phyloP scores from a whole-genome alignment of 2,329 filamentous ascomycete species.

The Diatrype stigma region DNA sequence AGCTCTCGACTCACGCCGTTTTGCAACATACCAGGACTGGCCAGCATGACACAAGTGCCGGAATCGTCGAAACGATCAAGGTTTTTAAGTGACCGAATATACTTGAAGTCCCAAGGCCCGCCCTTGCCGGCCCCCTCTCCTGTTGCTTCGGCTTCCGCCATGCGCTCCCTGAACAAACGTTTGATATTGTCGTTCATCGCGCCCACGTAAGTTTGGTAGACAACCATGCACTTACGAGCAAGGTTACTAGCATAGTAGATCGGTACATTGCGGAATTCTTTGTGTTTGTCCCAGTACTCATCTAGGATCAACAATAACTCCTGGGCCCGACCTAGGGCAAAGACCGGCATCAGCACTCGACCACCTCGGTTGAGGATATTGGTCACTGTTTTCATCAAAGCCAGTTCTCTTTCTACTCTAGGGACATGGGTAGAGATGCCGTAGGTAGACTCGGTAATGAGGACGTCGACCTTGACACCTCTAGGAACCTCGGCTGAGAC shows the following conservation, averaged over 20 bases:
- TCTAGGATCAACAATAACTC: constrained; percentile 92
- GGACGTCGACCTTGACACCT: constrained; percentile 86
- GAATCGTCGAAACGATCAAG: constrained; percentile 95
- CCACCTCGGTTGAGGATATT: constrained; percentile 86
- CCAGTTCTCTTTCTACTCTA: constrained; percentile 83
- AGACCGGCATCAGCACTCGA: constrained; percentile 89
- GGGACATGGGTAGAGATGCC: constrained; percentile 93
- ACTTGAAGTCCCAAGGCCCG: constrained; percentile 95
- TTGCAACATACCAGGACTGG: constrained; percentile 96
- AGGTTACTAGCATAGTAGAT: constrained; percentile 98
- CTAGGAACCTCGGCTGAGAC: constrained; percentile 89
- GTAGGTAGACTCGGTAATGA: constrained; percentile 97
- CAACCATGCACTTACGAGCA: constrained; percentile 94
- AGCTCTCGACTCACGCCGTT: constrained; percentile 92
- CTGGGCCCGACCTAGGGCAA: constrained; percentile 88
- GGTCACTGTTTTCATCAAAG: constrained; percentile 93
- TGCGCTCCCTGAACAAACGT: constrained; percentile 84
- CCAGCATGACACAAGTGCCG: constrained; percentile 93
- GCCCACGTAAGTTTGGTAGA: constrained; percentile 96
- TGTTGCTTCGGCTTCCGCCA: constrained; percentile 82
- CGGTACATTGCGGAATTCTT: constrained; percentile 82
- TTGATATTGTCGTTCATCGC: constrained; percentile 99
- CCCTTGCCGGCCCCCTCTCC: constrained; percentile 72
- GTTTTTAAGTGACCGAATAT: constrained; percentile 85
- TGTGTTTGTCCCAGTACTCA: constrained; percentile 91